These are phyloP conservation scores for Endocalyx cinctus DNA, from an alignment of 2,329 filamentous ascomycete genomes.

Conservation along the genomic window DNA sequence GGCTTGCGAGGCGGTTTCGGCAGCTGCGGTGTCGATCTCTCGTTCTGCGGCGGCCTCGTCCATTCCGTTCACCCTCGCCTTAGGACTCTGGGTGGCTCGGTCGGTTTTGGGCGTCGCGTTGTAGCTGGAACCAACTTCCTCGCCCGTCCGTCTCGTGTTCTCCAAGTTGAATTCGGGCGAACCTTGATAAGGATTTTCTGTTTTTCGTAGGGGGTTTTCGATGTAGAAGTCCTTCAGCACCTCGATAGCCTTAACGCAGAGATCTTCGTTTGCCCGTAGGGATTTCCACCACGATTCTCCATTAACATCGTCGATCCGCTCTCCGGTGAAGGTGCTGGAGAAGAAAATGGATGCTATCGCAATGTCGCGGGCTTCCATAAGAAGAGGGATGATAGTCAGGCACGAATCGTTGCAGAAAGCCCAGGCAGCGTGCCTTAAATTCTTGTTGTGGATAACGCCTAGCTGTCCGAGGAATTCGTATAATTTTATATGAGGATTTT, in stretches of 20 bases:
- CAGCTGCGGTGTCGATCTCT: slow-evolving; percentile 20
- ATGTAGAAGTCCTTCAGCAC: slow-evolving; percentile 67
- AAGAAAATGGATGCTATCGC: slow-evolving; percentile 85
- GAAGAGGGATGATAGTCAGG: slow-evolving; percentile 77
- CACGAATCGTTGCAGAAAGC: slow-evolving; percentile 89
- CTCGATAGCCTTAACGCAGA: slow-evolving; percentile 69
- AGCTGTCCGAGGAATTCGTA: slow-evolving; percentile 76
- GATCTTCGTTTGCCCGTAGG: slow-evolving; percentile 64
- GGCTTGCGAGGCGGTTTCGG: slow-evolving; percentile 31
- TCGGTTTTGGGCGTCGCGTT: slow-evolving; percentile 46
- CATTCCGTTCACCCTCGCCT: slow-evolving; percentile 33
- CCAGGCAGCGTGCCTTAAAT: slow-evolving; percentile 82
- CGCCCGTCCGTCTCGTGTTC: slow-evolving; percentile 43
- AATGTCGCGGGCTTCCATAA: slow-evolving; percentile 74
- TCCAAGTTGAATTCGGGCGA: slow-evolving; percentile 55
- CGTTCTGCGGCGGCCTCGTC: slow-evolving; percentile 28
- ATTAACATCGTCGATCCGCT: slow-evolving; percentile 71
- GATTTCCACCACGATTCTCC: slow-evolving; percentile 85
- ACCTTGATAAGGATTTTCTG: slow-evolving; percentile 44
- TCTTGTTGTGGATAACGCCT: slow-evolving; percentile 72
- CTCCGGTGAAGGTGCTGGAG: slow-evolving; percentile 67
- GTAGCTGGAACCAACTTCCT: slow-evolving; percentile 44
- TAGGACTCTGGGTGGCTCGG: slow-evolving; percentile 46
- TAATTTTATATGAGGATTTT: slow-evolving; percentile 80
- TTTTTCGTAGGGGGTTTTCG: slow-evolving; percentile 59